A percentile compares a stretch with the other conserved stretches of the same genome.
These are phyloP conservation scores for Shiraia sp. DNA, from an alignment of 2,329 filamentous ascomycete species.

Conservation along the genomic window DNA sequence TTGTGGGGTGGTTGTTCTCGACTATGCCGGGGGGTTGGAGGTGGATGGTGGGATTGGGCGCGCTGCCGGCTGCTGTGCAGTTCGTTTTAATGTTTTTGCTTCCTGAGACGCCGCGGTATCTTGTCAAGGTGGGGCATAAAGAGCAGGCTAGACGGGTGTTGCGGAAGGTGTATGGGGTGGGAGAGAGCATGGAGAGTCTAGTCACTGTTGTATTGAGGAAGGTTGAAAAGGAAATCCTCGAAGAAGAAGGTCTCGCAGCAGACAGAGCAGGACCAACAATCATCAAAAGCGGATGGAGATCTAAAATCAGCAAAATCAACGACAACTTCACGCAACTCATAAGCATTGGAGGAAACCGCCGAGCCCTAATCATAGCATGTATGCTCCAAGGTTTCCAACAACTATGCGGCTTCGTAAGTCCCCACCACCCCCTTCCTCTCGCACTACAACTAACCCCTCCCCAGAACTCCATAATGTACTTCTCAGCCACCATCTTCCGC, in stretches of 20 bases:
- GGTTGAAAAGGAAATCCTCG: constrained; percentile 75
- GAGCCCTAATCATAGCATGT: constrained; percentile 83
- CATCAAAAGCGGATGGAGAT: constrained; percentile 32
- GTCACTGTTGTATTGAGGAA: constrained; percentile 66
- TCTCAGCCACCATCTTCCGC: constrained; percentile 52
- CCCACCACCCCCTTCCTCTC: neutral
- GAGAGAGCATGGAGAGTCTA: constrained; percentile 40
- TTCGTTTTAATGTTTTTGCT: constrained; percentile 69
- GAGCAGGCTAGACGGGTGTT: constrained; percentile 69
- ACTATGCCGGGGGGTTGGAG: constrained; percentile 68
- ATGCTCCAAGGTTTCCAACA: constrained; percentile 87
- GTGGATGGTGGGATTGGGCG: constrained; percentile 89
- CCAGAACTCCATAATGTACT: constrained; percentile 54
- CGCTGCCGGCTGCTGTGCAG: constrained; percentile 74
- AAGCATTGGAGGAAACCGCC: constrained; percentile 58
- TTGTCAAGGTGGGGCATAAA: constrained; percentile 69
- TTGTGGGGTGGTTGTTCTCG: constrained; percentile 77
- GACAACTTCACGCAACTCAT: constrained; percentile 58
- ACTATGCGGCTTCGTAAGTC: constrained; percentile 64
- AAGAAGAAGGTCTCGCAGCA: constrained; percentile 62
- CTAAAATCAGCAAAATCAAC: constrained; percentile 52
- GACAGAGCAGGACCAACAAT: constrained; percentile 38
- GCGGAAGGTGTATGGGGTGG: constrained; percentile 61
- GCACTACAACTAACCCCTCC: neutral
- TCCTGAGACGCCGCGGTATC: constrained; percentile 88